These are phyloP conservation scores for Meripilus lineatus DNA, from an alignment of 1,284 basidiomycete species.

Conservation along the genomic window DNA sequence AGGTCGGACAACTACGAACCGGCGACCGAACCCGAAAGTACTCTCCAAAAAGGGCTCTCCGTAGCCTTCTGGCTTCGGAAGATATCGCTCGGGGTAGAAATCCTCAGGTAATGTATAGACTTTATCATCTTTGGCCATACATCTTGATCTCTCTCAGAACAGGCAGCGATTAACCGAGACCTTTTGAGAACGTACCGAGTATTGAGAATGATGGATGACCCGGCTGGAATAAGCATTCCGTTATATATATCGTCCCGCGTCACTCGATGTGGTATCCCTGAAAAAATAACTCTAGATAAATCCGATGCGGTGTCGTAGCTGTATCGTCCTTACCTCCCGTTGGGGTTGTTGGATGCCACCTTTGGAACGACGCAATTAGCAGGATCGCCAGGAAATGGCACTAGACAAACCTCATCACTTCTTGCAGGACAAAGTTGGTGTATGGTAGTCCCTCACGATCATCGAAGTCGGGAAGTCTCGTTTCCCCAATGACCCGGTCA, in stretches of 20 bases:
- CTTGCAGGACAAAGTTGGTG: slow-evolving; percentile 25
- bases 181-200: slow-evolving; percentile 9
- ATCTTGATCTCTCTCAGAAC: background rate
- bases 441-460: slow-evolving; percentile 24
- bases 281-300: too few relatives aligned
- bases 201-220: slow-evolving; percentile 16
- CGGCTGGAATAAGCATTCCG: slow-evolving; percentile 19
- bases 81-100: slow-evolving; percentile 8
- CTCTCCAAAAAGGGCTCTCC: slow-evolving; percentile 3
- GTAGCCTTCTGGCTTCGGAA: slow-evolving; percentile 1
- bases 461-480: slow-evolving; percentile 23
- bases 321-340: too few relatives aligned
- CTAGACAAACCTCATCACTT: slow-evolving; percentile 15
- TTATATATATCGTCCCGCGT: slow-evolving; percentile 18
- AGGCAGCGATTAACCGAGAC: background rate
- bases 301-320: slow-evolving; percentile 19
- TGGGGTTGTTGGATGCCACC: too few relatives aligned
- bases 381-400: too few relatives aligned
- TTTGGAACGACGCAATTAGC: background rate
- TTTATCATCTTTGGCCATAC: slow-evolving; percentile 4
- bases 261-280: slow-evolving; percentile 14
- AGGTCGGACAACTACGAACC: background rate
- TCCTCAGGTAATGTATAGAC: slow-evolving; percentile 1
- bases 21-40: slow-evolving; percentile 10
- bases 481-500: slow-evolving; percentile 22